Percentiles rank a stretch among this genome's conserved stretches.
These are phyloP conservation scores for Aspergillus sergii DNA, from an alignment of 2,329 filamentous ascomycete species.

Conservation along the genomic window DNA sequence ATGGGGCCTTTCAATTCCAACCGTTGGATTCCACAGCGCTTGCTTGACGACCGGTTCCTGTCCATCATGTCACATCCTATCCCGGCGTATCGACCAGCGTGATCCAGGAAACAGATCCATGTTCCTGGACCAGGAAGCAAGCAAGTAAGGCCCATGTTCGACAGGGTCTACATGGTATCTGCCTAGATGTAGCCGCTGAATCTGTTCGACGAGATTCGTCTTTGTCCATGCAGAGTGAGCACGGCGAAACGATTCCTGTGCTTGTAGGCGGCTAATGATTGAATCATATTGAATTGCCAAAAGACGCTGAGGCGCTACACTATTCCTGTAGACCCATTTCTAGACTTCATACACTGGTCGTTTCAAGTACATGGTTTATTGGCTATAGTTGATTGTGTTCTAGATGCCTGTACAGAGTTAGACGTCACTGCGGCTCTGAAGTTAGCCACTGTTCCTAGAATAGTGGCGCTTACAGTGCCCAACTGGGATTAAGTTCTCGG, in stretches of 20 bases:
- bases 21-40: neutral
- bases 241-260: neutral
- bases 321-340: neutral
- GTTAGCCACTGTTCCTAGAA: conserved; percentile 5
- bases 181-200: neutral
- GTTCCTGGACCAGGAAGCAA: neutral
- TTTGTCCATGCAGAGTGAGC: neutral
- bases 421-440: neutral
- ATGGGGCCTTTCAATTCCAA: neutral
- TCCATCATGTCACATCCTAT: neutral
- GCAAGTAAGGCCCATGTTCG: neutral
- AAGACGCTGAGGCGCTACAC: neutral
- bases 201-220: neutral
- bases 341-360: neutral
- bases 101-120: neutral
- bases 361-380: neutral
- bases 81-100: neutral
- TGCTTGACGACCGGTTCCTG: neutral
- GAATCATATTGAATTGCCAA: neutral
- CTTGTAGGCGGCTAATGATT: neutral
- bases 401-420: neutral
- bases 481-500: neutral
- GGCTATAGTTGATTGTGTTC: neutral
- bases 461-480: conserved; percentile 4
- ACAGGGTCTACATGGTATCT: neutral